Evolutionary conservation across 179 eudicot genomes (phyloP), one percentile per base, ranked within the genome.

Genomic region (Beta macrorhiza): DNA sequence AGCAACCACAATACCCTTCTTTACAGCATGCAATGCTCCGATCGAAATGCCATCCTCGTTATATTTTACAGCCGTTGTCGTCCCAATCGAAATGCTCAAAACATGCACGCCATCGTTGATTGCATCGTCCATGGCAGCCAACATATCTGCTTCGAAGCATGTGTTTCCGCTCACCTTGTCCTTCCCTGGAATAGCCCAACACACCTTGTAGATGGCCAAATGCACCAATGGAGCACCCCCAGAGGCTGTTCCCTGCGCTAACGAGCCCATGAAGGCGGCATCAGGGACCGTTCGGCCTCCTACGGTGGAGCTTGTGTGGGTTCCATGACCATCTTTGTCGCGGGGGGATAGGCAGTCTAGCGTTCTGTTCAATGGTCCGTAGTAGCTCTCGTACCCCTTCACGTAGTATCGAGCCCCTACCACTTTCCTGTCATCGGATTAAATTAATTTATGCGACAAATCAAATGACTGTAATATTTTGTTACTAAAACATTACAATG

Each of bases 101-200:
- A 92, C 89, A 72, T 94, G 62, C 6, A 93, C 98, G 1, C 99
- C 99, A 16, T 95, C 99, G 0, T 75, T 82, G 44, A 95, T 90
- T 44, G 99, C 99, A 75, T 94, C 97, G 37, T 95, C 99, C 7
- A 95, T 88, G 0, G 97, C 99, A 0, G 99, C 99, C 55, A 95
- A 73, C 90, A 95, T 93, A 87, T 95, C 99, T 52, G 89, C 92
- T 4, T 81, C 89, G 19, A 89, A 89, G 76, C 98, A 95, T 0
- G 91, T 86, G 86, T 92, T 88, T 1, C 95, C 98, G 0, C 61
- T 76, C 13, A 81, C 92, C 69, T 89, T 92, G 4, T 86, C 97
- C 37, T 89, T 37, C 4, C 78, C 75, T 0, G 98, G 99, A 42
- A 93, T 63, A 0, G 92, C 89, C 99, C 99, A 95, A 68, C 98